A percentile compares a stretch with the other conserved stretches of the same genome.
Evolutionary conservation across 2,329 filamentous ascomycete genomes (phyloP).

Genomic region (Gaeumannomyces sp.): DNA sequence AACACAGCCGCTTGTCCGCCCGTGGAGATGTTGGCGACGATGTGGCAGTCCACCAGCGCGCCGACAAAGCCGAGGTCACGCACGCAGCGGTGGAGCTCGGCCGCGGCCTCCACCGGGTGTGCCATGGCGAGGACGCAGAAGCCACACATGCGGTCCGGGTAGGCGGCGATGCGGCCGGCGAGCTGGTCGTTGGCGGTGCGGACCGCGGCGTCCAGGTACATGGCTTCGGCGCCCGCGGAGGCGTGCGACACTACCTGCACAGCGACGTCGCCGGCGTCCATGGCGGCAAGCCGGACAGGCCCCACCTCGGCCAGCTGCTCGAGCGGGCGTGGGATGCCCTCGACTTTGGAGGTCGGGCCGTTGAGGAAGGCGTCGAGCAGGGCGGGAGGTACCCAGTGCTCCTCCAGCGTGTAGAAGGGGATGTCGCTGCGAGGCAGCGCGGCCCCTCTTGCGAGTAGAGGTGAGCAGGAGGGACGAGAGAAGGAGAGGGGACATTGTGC

Average conservation of each 20-base stretch:
- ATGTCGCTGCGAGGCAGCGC: background rate
- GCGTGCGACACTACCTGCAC: constrained; percentile 3
- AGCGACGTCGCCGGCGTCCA: background rate
- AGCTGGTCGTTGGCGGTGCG: constrained; percentile 2
- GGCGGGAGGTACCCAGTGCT: background rate
- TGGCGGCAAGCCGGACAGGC: background rate
- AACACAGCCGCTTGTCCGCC: constrained; percentile 30
- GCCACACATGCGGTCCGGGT: constrained; percentile 17
- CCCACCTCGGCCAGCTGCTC: background rate
- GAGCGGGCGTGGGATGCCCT: background rate
- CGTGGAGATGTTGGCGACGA: constrained; percentile 8
- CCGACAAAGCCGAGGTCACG: constrained; percentile 38
- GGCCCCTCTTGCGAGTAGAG: background rate
- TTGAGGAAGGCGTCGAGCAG: background rate
- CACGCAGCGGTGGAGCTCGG: constrained; percentile 34
- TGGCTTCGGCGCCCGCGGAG: background rate
- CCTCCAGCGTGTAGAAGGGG: constrained; percentile 4
- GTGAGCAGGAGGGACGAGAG: constrained; percentile 8
- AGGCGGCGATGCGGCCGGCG: background rate
- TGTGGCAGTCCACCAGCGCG: constrained; percentile 38
- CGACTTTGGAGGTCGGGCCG: background rate
- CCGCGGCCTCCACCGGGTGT: constrained; percentile 31
- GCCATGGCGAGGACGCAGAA: constrained; percentile 27
- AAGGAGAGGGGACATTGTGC: too few species aligned
- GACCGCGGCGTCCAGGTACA: background rate